Evolutionary conservation across 352 stramenopile species (phyloP), one percentile per base, ranked within the genome.

Genomic region (Thalassiosira mediterranea): DNA sequence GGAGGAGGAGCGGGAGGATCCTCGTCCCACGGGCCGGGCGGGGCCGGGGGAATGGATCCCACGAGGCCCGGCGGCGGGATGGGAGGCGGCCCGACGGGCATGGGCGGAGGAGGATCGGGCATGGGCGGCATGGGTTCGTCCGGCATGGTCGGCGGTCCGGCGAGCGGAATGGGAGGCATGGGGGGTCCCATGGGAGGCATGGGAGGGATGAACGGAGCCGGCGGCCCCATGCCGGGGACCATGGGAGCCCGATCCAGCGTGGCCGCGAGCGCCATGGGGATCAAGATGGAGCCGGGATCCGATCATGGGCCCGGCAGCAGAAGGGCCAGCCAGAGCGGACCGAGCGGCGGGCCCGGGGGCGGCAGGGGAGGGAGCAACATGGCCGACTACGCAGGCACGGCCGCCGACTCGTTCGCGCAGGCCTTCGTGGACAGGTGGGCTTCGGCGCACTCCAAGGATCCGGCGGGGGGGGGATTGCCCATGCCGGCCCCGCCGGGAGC

Each of bases 361-460:
- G 15, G 47, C 15, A n/a, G n/a, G n/a, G 19, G 47, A 37, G 21
- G 47, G 34, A 56, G 47, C 19, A 15, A 23, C 42, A 40, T 67
- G 34, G 58, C 58, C 37, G 44, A 67, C 58, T 67, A 67, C 26
- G 58, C 40, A 4, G 58, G 58, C 2, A 53, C 58, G 11, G 17
- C 58, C 5, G 58, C 58, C 21, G 58, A 67, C 29, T 51, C 58
- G 37, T 67, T 67, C 26, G 58, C 58, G 4, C 58, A 67, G 19
- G 40, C 58, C 10, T 67, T 67, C 40, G 58, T 67, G 2, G 58
- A 67, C 40, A 40, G 58, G 40, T 67, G 42, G 26, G 58, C 58
- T 34, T 47, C 51, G 21, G 26, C 32, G n/a, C 51, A 59, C 25
- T 59, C 25, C 11, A 23, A 53, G 46, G 46, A 21, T 25, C 23